These are phyloP conservation scores for Aspergillus diversus DNA, from an alignment of 495 filamentous ascomycete genomes.

Conservation along the genomic window DNA sequence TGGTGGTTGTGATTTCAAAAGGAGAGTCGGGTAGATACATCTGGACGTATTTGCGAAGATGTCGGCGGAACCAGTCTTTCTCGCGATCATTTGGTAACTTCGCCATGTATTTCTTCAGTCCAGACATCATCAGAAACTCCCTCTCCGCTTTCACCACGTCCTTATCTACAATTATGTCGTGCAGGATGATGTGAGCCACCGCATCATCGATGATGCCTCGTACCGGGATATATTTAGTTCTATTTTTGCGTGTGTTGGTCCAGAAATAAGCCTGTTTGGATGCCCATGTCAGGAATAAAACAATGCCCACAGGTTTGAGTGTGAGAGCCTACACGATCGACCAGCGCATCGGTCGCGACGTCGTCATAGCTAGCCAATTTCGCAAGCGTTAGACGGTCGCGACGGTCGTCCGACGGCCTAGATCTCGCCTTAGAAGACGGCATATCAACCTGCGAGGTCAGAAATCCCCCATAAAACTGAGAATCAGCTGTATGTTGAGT, in stretches of 20 bases:
- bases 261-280: conserved; percentile 81
- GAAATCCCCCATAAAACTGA: conserved; percentile 20
- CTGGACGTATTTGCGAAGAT: conserved; percentile 87
- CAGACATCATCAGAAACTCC: conserved; percentile 70
- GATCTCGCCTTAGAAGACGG: conserved; percentile 49
- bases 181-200: conserved; percentile 75
- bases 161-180: conserved; percentile 74
- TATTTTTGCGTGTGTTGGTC: conserved; percentile 94
- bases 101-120: conserved; percentile 70
- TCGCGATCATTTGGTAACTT: conserved; percentile 73
- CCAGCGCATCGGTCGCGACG: conserved; percentile 90
- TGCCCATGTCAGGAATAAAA: conserved; percentile 25
- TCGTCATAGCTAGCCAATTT: conserved; percentile 95
- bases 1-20: conserved; percentile 92
- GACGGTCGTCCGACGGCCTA: conserved; percentile 52
- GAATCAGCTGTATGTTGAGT: not conserved
- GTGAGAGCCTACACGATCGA: conserved; percentile 78
- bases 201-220: conserved; percentile 82
- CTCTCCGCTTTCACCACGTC: conserved; percentile 69
- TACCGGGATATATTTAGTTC: conserved; percentile 79
- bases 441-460: conserved; percentile 30
- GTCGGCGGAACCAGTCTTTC: conserved; percentile 82
- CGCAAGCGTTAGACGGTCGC: conserved; percentile 76
- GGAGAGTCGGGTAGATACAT: conserved; percentile 92
- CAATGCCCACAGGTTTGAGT: conserved; percentile 2